Base-by-base conservation (phyloP, 2,329 filamentous ascomycete genomes). In the Venturia nashicola region DNA sequence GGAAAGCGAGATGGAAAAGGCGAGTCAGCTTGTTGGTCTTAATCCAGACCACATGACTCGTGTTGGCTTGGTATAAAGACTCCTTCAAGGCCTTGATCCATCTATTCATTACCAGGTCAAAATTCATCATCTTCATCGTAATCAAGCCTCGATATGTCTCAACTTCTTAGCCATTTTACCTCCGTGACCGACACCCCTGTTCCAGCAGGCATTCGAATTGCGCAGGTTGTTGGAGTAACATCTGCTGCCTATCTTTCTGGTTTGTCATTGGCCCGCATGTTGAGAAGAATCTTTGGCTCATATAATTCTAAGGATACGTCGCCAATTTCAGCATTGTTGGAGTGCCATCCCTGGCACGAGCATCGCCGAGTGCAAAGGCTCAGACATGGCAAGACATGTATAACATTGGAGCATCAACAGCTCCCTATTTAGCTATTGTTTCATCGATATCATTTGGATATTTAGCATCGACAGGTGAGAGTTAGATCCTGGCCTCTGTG, bases 191-290 rank as follows among this genome's bases (percentile, higher is more conserved):
- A 61, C 5, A 32, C 59, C 9, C 27, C 61, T 32, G 27, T 54
- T 9, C 43, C 61, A n/a, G 43, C 46, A 40, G 42, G 23, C 9
- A 54, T 62, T 27, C 61, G 61, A 34, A 54, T 51, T 8, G 61
- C 61, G 12, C 61, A 62, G 43, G 44, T 62, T 27, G 32, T 62
- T 16, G 61, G 61, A 23, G 18, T 62, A 18, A 62, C 61, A 23
- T 48, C 61, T 62, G 61, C 61, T 48, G 61, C 43, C 44, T 46
- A 39, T n/a, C 43, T 62, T 34, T 48, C 61, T 46, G 61, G 61
- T 62, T 36, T 36, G 61, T 2, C 42, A 16, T 40, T 34, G 6
- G 9, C 16, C 23, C 27, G 7, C 43, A 2, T 27, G 12, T 36
- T n/a, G 7, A 8, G 1, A 14, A 7, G 1, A 20, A 12, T 51